Conservation (phyloP, 2,329 filamentous ascomycete species). For the Colletotrichum melonis region DNA sequence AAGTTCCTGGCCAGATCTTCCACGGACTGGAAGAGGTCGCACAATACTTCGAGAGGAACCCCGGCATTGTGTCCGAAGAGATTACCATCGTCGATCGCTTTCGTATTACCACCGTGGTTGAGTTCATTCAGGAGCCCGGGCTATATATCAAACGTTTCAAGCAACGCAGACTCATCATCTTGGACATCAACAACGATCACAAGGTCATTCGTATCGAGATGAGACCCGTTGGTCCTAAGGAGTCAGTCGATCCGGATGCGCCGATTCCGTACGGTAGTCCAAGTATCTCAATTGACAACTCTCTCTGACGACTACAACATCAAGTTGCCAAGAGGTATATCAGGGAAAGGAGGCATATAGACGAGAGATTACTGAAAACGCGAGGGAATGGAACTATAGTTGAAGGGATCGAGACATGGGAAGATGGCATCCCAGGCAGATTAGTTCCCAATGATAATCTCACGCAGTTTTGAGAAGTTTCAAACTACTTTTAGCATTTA, state of each 20-base stretch:
- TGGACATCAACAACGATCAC: neutral
- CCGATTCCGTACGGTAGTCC: no score
- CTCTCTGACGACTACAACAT: rapidly evolving
- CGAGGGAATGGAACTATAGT: no score
- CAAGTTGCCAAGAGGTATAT: rapidly evolving
- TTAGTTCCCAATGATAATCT: no score
- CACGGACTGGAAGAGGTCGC: neutral
- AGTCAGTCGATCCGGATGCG: neutral
- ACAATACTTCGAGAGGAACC: no score
- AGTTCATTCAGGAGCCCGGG: no score
- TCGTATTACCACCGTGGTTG: neutral
- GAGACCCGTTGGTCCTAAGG: neutral
- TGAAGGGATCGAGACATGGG: no score
- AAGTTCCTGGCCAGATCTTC: neutral
- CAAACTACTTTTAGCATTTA: no score
- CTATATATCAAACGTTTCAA: neutral
- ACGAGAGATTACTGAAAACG: rapidly evolving
- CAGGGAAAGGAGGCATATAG: no score
- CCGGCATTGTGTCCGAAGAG: no score
- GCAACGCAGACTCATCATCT: neutral
- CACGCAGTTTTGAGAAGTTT: no score
- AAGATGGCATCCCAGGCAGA: no score
- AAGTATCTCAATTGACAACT: no score
- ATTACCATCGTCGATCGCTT: neutral
- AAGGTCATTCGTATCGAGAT: neutral